Conservation (phyloP, 129 eudicot genomes). For the Helianthus tuberosus region DNA sequence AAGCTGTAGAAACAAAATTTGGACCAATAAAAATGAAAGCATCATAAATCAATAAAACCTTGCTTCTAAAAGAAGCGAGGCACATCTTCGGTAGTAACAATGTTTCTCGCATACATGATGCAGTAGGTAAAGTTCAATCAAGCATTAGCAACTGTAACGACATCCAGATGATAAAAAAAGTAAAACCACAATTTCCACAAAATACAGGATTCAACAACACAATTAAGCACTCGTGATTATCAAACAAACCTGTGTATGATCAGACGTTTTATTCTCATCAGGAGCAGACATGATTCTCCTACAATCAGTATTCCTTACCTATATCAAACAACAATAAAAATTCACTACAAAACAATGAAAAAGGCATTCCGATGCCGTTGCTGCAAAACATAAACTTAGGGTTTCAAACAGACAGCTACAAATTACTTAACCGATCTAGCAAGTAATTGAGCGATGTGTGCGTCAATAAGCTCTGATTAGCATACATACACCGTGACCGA, state of each 20-base stretch:
- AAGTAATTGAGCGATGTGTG: not conserved
- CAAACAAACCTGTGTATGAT: conserved; percentile 48
- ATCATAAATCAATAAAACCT: not conserved
- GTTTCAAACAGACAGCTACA: not conserved
- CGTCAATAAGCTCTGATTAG: not conserved
- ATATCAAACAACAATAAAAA: not conserved
- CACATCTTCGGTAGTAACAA: not conserved
- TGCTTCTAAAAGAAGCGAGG: no score
- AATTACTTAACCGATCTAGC: conserved; percentile 6
- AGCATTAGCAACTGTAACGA: no score
- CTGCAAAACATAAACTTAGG: conserved; percentile 1
- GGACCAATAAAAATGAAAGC: not conserved
- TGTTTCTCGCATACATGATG: not conserved
- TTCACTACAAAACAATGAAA: not conserved
- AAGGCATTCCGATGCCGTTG: conserved; percentile 2
- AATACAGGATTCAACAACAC: not conserved
- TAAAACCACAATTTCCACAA: not conserved
- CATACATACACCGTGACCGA: not conserved
- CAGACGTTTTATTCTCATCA: conserved; percentile 34
- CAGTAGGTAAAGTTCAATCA: no score
- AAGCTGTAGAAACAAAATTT: conserved; percentile 55
- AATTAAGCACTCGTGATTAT: not conserved
- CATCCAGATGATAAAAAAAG: conserved; percentile 5
- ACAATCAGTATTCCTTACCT: conserved; percentile 19
- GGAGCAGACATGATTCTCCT: conserved; percentile 47